Base-by-base conservation (phyloP, 176 grass and related monocot species). In the Triticum urartu region DNA sequence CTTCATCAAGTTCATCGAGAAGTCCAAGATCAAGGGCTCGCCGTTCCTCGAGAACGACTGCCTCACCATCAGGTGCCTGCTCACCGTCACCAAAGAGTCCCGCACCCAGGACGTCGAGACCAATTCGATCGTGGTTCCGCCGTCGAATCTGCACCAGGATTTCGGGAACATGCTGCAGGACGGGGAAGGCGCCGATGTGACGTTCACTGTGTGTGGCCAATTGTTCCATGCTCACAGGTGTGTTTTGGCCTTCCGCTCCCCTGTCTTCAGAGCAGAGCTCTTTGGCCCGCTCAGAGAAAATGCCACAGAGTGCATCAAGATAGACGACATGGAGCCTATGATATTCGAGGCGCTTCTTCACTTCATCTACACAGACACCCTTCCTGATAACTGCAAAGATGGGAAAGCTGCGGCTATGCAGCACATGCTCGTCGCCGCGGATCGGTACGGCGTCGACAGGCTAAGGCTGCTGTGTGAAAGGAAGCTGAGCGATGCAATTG, bases 281-380 rank as follows among this genome's bases (percentile, higher is more conserved):
- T 86, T 89, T n/a, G 78, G 90, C 24, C 70, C 63, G 4, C 58
- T 88, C 20, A 92, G 72, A 17, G 90, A 92, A 10, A 73, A 86
- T 0, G 64, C 11, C 12, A 58, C 59, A 5, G 26, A 45, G 3
- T 47, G 24, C 22, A 92, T 92, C 64, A 30, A 43, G 65, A 86
- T 92, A 36, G 68, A 86, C 0, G 90, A 89, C 61, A 92, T 89
- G 82, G 86, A 92, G 43, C 86, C 82, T 5, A 7, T 32, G 4
- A 84, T 89, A 35, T 92, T 92, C 1, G 73, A 92, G 86, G 72
- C 72, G 0, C 83, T 92, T 0, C 90, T 92, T 22, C 79, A 86
- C 64, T 92, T 77, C 76, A 87, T 91, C 32, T 91, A 91, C 68
- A 84, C 80, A 0, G 89, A 88, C 21, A n/a, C 35, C 6, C 39